Conservation (phyloP, 768 basidiomycete genomes). For the Russula lepida region DNA sequence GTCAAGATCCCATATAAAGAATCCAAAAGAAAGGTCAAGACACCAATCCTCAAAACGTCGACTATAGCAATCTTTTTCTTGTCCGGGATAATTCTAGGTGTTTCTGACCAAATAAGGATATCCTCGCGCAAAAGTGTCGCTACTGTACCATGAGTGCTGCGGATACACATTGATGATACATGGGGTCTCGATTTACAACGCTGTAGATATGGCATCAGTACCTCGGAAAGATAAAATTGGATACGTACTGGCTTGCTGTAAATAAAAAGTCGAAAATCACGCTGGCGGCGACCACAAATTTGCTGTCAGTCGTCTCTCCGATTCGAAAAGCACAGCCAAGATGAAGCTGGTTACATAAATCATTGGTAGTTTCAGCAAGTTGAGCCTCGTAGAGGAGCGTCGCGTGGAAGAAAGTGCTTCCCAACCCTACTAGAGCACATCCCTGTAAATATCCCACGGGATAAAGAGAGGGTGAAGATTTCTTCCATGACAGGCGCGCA, state of each 20-base stretch:
- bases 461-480: conserved; percentile 33
- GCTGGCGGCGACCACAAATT: conserved; percentile 32
- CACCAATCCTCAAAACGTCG: conserved; percentile 45
- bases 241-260: conserved; percentile 64
- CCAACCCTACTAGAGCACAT: conserved; percentile 60
- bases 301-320: conserved; percentile 32
- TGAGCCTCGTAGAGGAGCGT: conserved; percentile 70
- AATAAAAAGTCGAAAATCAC: conserved; percentile 51
- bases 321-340: conserved; percentile 53
- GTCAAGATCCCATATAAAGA: conserved; percentile 73
- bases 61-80: conserved; percentile 35
- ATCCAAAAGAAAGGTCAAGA: conserved; percentile 53
- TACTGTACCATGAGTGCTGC: conserved; percentile 49
- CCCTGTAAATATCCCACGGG: conserved; percentile 38
- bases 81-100: conserved; percentile 34
- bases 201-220: conserved; percentile 30
- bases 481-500: conserved; percentile 22
- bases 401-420: conserved; percentile 73
- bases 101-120: conserved; percentile 40
- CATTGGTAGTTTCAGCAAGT: conserved; percentile 79
- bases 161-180: conserved; percentile 75
- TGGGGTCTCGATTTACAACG: conserved; percentile 58
- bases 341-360: conserved; percentile 60
- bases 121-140: conserved; percentile 40
- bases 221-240: not conserved